Base-by-base conservation (phyloP, 192 early-diverging fungal species). In the Powellomyces hirtus region DNA sequence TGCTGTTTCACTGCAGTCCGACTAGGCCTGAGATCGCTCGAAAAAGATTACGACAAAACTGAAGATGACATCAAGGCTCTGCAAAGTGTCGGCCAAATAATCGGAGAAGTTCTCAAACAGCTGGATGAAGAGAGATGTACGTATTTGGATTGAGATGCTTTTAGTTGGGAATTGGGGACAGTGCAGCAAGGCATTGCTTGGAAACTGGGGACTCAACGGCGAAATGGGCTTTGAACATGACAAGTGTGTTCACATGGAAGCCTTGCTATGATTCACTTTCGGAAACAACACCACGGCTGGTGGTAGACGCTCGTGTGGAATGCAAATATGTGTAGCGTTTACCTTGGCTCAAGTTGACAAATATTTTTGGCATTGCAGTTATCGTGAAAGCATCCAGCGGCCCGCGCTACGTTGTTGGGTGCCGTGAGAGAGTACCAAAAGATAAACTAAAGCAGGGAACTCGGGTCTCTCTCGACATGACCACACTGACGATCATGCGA, bases 401-500 rank as follows among this genome's bases (percentile, higher is more conserved):
- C 1, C 96, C 97, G 31, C 90, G 97, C 37, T 98, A 99, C 76
- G 94, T 99, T 35, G 97, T 99, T 18, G 96, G 96, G 10, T 98
- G 96, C 77, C 84, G 97, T 3, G 94, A 88, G 66, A 94, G 91
- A 65, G 87, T 99, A 40, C 89, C 94, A 62, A 98, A 98, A 77
- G 90, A 89, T 46, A 95, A 97, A 70, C 82, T 99, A 31, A 97
- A 95, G 74, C 91, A 93, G 69, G 94, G 95, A n/a, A 87, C 93
- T 37, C 93, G 97, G 44, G 97, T 99, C n/a, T 89, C 97, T 4
- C 82, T 99, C 53, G 97, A 99, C 75, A 99, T 99, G 94, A 99
- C 97, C 24, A 99, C 97, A 6, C 82, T 99, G 67, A 99, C 97
- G n/a, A 99, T 99, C 66, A 99, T 99, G 97, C 90, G 97, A 38